A percentile compares a stretch with the other conserved stretches of the same genome.
Evolutionary conservation across 371 early-diverging fungal species (phyloP).

Genomic region (Mucor irregularis): DNA sequence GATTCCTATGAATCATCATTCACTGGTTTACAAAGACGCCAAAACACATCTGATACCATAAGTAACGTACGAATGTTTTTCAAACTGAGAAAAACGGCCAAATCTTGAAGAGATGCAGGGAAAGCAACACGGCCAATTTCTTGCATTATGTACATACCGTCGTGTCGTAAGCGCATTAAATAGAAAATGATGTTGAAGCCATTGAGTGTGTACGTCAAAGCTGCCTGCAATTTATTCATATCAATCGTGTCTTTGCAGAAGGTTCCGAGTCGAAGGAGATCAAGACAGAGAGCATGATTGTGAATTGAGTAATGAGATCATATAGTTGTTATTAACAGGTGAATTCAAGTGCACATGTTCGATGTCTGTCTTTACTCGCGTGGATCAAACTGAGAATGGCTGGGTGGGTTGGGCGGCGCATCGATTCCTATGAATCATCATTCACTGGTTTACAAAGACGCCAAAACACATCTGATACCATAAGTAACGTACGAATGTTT

Average conservation of each 20-base stretch:
- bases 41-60: constrained; percentile 25
- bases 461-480: constrained; percentile 26
- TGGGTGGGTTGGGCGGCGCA: constrained; percentile 15
- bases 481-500: constrained; percentile 28
- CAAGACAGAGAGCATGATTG: constrained; percentile 15
- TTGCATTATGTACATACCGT: constrained; percentile 27
- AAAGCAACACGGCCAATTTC: constrained; percentile 25
- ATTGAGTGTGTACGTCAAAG: constrained; percentile 20
- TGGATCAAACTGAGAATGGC: constrained; percentile 19
- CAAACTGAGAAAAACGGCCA: constrained; percentile 20
- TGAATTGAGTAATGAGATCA: too few relatives aligned
- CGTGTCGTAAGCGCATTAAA: constrained; percentile 23
- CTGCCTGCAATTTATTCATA: constrained; percentile 21
- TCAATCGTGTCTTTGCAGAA: constrained; percentile 21
- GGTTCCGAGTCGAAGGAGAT: constrained; percentile 14
- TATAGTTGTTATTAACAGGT: too few relatives aligned
- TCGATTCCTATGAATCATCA: constrained; percentile 19
- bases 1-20: constrained; percentile 19
- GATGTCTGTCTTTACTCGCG: constrained; percentile 19
- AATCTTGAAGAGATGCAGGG: constrained; percentile 19
- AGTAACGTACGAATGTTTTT: constrained; percentile 29
- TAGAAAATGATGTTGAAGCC: constrained; percentile 19
- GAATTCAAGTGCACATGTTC: constrained; percentile 23
- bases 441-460: constrained; percentile 22
- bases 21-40: constrained; percentile 23